Conservation (phyloP, 148 eudicot genomes). For the Polygonum maritimum region DNA sequence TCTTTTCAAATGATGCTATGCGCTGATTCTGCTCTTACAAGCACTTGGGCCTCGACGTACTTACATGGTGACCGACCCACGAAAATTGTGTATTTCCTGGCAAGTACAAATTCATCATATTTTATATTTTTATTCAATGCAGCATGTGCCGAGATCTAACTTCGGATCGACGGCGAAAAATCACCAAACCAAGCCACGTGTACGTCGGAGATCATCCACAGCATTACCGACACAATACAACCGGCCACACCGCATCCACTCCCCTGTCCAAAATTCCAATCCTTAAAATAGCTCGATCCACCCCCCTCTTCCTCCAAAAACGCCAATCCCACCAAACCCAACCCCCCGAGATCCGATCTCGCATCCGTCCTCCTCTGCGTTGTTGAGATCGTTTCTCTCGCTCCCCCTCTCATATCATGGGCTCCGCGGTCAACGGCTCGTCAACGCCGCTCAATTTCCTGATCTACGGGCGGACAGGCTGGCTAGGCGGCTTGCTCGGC, state of each 20-base stretch:
- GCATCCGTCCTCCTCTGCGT: not conserved
- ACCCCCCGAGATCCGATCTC: constrained; percentile 9
- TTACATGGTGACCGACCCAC: too few species aligned
- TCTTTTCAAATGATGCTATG: too few species aligned
- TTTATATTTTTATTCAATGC: too few species aligned
- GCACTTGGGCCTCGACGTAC: too few species aligned
- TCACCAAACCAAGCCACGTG: not conserved
- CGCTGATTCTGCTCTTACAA: too few species aligned
- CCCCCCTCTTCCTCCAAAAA: not conserved
- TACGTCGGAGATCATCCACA: not conserved
- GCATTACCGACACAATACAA: not conserved
- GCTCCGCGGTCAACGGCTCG: constrained; percentile 27
- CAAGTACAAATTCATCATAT: too few species aligned
- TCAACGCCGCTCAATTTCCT: constrained; percentile 44
- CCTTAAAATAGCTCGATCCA: not conserved
- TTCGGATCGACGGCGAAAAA: too few species aligned
- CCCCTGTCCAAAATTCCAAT: not conserved
- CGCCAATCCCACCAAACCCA: not conserved
- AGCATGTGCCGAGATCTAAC: too few species aligned
- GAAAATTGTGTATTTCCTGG: too few species aligned
- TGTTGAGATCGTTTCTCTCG: not conserved
- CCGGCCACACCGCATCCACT: not conserved
- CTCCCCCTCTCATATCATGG: constrained; percentile 19
- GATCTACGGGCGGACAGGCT: constrained; percentile 81
- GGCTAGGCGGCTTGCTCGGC: constrained; percentile 77